Evolutionary conservation across 805 yeast genomes (phyloP).

Genomic region (Starmerella apis): DNA sequence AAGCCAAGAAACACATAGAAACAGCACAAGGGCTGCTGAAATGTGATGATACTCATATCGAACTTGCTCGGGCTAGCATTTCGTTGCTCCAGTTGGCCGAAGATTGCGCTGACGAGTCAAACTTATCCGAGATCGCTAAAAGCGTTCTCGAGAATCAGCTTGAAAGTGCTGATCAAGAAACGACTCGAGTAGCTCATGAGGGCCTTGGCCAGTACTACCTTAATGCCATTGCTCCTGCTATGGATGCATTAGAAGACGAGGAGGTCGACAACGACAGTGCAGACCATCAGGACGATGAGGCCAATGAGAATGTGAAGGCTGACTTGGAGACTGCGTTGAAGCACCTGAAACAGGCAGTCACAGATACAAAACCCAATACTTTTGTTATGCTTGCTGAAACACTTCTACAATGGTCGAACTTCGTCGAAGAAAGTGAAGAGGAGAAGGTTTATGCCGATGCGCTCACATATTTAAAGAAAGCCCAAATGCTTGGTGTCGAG

Average conservation of each 20-base stretch:
- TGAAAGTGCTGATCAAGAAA: slow-evolving; percentile 3
- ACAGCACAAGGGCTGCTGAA: slow-evolving; percentile 7
- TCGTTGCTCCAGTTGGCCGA: slow-evolving; percentile 18
- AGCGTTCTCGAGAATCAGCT: slow-evolving; percentile 5
- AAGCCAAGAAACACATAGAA: slow-evolving; percentile 6
- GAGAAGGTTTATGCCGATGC: slow-evolving; percentile 58
- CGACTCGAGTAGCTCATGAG: slow-evolving; percentile 24
- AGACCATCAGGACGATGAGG: slow-evolving; percentile 23
- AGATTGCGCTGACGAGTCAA: slow-evolving; percentile 9
- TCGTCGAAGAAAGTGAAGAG: slow-evolving; percentile 61
- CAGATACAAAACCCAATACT: slow-evolving; percentile 63
- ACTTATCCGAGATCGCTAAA: not conserved
- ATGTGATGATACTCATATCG: not conserved
- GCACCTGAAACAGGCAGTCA: slow-evolving; percentile 49
- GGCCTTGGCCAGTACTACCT: slow-evolving; percentile 31
- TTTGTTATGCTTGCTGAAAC: slow-evolving; percentile 87
- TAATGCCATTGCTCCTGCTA: slow-evolving; percentile 27
- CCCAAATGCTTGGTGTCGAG: slow-evolving; percentile 32
- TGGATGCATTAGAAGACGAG: slow-evolving; percentile 28
- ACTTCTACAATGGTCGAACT: slow-evolving; percentile 64
- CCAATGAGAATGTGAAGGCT: slow-evolving; percentile 19
- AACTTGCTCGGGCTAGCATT: slow-evolving; percentile 20
- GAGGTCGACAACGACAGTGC: slow-evolving; percentile 24
- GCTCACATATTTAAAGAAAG: slow-evolving; percentile 35
- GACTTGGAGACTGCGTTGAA: slow-evolving; percentile 41